Percentiles rank a stretch among this genome's conserved stretches.
Evolutionary conservation across 371 early-diverging fungal genomes (phyloP).

Genomic region (Rhizomucor pusillus): DNA sequence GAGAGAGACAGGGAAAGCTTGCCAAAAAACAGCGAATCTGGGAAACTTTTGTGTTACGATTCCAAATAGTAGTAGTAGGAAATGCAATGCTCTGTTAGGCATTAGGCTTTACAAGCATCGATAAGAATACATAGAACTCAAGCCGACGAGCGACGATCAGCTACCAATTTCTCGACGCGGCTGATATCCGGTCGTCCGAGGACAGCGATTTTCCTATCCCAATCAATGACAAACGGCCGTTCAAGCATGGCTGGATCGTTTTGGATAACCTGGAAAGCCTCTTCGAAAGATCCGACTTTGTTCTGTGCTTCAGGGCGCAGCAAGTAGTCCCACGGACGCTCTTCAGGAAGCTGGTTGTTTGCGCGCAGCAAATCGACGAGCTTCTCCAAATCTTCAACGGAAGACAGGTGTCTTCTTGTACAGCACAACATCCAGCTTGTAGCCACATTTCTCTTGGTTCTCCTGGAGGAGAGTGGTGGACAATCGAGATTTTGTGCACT

Average conservation of each 20-base stretch:
- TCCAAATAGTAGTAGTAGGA: too few relatives aligned
- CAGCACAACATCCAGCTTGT: conserved; percentile 24
- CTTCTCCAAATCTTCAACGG: conserved; percentile 18
- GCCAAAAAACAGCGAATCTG: too few relatives aligned
- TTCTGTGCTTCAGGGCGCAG: conserved; percentile 34
- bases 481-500: conserved; percentile 37
- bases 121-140: too few relatives aligned
- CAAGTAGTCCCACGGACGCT: conserved; percentile 24
- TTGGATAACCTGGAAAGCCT: conserved; percentile 31
- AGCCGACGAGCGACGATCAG: too few relatives aligned
- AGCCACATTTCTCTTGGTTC: conserved; percentile 19
- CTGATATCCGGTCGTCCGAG: conserved; percentile 45
- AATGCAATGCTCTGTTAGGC: too few relatives aligned
- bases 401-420: conserved; percentile 31
- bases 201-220: conserved; percentile 36
- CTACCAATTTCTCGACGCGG: conserved; percentile 26
- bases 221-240: conserved; percentile 41
- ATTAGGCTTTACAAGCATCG: too few relatives aligned
- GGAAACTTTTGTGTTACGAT: too few relatives aligned
- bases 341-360: conserved; percentile 10
- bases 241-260: conserved; percentile 38
- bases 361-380: conserved; percentile 34
- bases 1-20: too few relatives aligned
- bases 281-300: conserved; percentile 22
- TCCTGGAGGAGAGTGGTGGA: conserved; percentile 27